Percentiles rank a stretch among this genome's conserved stretches.
phyloP scores from a whole-genome alignment of 2,329 filamentous ascomycete genomes.

The Monilinia polystroma region DNA sequence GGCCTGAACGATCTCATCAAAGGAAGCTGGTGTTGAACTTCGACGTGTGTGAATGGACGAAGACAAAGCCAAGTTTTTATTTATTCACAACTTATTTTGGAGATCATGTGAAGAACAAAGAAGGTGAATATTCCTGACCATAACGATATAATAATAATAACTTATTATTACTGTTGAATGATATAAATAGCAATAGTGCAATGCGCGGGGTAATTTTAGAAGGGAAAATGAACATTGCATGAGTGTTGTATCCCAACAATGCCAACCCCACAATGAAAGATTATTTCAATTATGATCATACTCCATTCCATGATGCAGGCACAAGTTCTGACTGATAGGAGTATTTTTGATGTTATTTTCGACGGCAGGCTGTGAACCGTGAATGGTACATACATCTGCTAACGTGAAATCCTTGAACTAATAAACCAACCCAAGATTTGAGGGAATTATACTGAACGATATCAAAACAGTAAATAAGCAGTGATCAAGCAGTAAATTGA shows the following conservation, averaged over 20 bases:
- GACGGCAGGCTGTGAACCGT: not conserved
- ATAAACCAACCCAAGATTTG: not conserved
- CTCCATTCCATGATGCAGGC: conserved; percentile 5
- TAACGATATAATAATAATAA: not conserved
- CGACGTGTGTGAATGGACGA: conserved; percentile 11
- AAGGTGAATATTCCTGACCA: conserved; percentile 3
- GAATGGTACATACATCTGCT: not conserved
- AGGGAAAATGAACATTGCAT: not conserved
- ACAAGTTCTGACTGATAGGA: not conserved
- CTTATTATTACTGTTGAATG: not conserved
- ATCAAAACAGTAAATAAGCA: not conserved
- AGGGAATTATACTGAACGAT: not conserved
- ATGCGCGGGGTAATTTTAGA: not conserved
- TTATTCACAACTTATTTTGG: conserved; percentile 7
- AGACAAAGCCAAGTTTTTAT: conserved; percentile 10
- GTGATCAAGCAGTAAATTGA: not conserved
- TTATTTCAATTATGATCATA: not conserved
- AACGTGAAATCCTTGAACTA: not conserved
- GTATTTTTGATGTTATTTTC: not conserved
- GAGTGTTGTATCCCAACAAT: not conserved
- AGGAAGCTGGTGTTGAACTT: not conserved
- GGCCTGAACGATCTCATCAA: not conserved
- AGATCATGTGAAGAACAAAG: conserved; percentile 15
- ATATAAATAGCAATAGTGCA: not conserved
- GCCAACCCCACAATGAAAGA: not conserved